Percentiles rank a stretch among this genome's conserved stretches.
Conservation (phyloP, 345 rosid genomes). For the Euphorbia tirucalli region DNA sequence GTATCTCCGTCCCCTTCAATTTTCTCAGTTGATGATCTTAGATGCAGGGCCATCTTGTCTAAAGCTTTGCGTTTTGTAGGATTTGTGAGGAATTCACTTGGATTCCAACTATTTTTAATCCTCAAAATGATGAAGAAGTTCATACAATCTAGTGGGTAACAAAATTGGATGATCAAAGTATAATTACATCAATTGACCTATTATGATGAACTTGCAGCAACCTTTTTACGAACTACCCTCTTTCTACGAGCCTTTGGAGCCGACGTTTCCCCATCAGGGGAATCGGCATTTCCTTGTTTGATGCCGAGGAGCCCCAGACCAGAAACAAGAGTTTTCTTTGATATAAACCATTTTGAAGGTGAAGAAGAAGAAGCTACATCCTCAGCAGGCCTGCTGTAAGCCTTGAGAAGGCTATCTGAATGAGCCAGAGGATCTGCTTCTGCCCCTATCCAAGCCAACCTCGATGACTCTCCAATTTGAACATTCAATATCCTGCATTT, state of each 20-base stretch:
- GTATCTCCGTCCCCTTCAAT: slow-evolving; percentile 4
- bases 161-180: slow-evolving; percentile 25
- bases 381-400: slow-evolving; percentile 61
- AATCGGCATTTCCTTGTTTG: slow-evolving; percentile 49
- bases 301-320: slow-evolving; percentile 79
- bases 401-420: slow-evolving; percentile 64
- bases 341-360: slow-evolving; percentile 77
- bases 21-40: background rate
- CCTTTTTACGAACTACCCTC: slow-evolving; percentile 83
- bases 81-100: background rate
- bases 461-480: slow-evolving; percentile 64
- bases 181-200: slow-evolving; percentile 18
- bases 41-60: background rate
- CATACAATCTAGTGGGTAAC: slow-evolving; percentile 12
- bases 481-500: slow-evolving; percentile 65
- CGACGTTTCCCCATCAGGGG: slow-evolving; percentile 37
- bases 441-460: slow-evolving; percentile 84
- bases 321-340: slow-evolving; percentile 70
- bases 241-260: slow-evolving; percentile 71
- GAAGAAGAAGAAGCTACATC: slow-evolving; percentile 40
- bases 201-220: slow-evolving; percentile 39
- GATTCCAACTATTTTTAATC: background rate
- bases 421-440: slow-evolving; percentile 81
- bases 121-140: background rate
- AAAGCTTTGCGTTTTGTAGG: background rate